These are phyloP conservation scores for Massospora cicadina DNA, from an alignment of 371 early-diverging fungal genomes.

Conservation along the genomic window DNA sequence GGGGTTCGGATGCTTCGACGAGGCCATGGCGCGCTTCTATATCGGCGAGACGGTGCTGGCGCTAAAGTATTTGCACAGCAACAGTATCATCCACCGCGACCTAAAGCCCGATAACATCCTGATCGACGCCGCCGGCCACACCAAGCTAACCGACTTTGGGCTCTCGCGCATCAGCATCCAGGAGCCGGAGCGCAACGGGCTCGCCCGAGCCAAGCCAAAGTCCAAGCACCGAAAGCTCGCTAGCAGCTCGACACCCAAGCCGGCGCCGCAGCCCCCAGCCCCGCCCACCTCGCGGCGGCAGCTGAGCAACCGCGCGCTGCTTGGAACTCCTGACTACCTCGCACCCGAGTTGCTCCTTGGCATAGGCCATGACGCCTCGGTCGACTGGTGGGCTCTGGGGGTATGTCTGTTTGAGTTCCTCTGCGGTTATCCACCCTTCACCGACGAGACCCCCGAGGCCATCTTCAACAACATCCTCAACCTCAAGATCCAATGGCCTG, in stretches of 20 bases:
- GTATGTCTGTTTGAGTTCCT: conserved; percentile 80
- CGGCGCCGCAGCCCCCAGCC: not conserved
- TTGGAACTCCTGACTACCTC: conserved; percentile 96
- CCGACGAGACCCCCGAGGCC: conserved; percentile 60
- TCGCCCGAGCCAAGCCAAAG: conserved; percentile 1
- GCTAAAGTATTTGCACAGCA: conserved; percentile 74
- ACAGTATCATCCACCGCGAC: conserved; percentile 71
- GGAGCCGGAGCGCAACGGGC: not conserved
- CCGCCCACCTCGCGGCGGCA: not conserved
- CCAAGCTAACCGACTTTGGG: conserved; percentile 86
- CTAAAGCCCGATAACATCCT: conserved; percentile 70
- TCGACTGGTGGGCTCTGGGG: conserved; percentile 90
- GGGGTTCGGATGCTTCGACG: conserved; percentile 64
- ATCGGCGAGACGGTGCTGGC: conserved; percentile 86
- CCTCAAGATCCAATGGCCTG: conserved; percentile 51
- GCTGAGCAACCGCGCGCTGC: conserved; percentile 4
- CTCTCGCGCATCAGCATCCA: conserved; percentile 53
- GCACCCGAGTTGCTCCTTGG: conserved; percentile 88
- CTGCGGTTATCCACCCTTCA: conserved; percentile 76
- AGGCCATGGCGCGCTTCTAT: conserved; percentile 82
- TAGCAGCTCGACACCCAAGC: not conserved
- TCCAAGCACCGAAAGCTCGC: not conserved
- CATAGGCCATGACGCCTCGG: conserved; percentile 63
- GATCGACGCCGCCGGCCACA: conserved; percentile 56
- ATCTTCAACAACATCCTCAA: conserved; percentile 76